phyloP scores from a whole-genome alignment of 2,329 filamentous ascomycete species.

The Fusarium abutilonis region DNA sequence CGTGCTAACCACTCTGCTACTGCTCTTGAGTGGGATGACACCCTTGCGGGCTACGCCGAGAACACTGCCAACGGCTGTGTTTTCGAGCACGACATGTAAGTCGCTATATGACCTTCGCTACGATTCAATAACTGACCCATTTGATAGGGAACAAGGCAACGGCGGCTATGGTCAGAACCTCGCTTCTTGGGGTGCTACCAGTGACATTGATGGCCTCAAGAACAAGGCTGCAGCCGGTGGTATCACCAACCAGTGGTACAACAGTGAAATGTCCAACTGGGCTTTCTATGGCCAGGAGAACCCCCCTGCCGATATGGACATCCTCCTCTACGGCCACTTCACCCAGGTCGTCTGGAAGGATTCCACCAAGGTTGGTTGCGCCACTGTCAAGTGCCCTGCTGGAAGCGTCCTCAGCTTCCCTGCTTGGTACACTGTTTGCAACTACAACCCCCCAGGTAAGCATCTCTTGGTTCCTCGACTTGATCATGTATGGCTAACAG shows the following conservation, averaged over 20 bases:
- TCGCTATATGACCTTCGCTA: slow-evolving; percentile 21
- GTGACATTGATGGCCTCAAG: slow-evolving; percentile 48
- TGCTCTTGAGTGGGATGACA: slow-evolving; percentile 71
- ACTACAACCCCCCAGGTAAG: slow-evolving; percentile 81
- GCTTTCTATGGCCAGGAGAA: slow-evolving; percentile 67
- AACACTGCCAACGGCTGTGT: slow-evolving; percentile 72
- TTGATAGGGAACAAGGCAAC: slow-evolving; percentile 61
- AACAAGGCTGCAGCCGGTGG: slow-evolving; percentile 70
- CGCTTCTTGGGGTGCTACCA: slow-evolving; percentile 67
- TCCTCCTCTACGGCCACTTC: slow-evolving; percentile 71
- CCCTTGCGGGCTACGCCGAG: slow-evolving; percentile 71
- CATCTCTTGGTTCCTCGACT: slow-evolving; percentile 16
- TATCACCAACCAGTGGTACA: slow-evolving; percentile 89
- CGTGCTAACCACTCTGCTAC: slow-evolving; percentile 81
- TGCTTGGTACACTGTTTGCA: slow-evolving; percentile 85
- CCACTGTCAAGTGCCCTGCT: slow-evolving; percentile 74
- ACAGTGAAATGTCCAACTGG: slow-evolving; percentile 73
- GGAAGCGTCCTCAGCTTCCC: slow-evolving; percentile 61
- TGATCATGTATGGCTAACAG: neutral
- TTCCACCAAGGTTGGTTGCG: slow-evolving; percentile 57
- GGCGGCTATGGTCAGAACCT: slow-evolving; percentile 92
- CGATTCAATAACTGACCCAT: slow-evolving; percentile 46
- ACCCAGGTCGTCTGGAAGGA: slow-evolving; percentile 57
- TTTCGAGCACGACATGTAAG: slow-evolving; percentile 81
- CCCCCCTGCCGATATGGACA: slow-evolving; percentile 68